Percentiles rank a stretch among this genome's conserved stretches.
Conservation (phyloP, 441 rosid species). For the Pelargonium cotyledonis region DNA sequence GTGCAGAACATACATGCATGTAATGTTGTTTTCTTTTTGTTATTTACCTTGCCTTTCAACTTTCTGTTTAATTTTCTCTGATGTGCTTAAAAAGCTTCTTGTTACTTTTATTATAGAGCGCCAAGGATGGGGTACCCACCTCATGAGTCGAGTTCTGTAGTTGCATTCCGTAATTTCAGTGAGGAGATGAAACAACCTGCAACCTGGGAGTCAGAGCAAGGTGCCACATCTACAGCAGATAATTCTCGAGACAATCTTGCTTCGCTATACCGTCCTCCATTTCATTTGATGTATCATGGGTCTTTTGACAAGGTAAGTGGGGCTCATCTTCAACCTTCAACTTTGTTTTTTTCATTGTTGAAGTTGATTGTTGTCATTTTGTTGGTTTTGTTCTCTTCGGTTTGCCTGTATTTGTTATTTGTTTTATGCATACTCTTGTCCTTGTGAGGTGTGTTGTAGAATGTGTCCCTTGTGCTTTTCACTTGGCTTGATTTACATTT, state of each 20-base stretch:
- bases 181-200: slow-evolving; percentile 88
- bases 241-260: slow-evolving; percentile 78
- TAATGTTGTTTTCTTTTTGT: neutral
- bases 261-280: slow-evolving; percentile 86
- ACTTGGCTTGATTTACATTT: too few species aligned
- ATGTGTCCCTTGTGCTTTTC: neutral
- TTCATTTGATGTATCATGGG: slow-evolving; percentile 71
- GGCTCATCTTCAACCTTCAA: neutral
- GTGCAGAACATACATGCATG: neutral
- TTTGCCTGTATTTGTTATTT: neutral
- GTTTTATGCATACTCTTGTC: neutral
- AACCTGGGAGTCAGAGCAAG: slow-evolving; percentile 83
- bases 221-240: slow-evolving; percentile 57
- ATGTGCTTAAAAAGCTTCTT: neutral
- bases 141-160: slow-evolving; percentile 47
- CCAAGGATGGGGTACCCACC: slow-evolving; percentile 40
- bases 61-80: neutral
- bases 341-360: neutral
- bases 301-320: slow-evolving; percentile 75
- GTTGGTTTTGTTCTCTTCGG: neutral
- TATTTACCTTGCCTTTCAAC: neutral
- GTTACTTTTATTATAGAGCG: slow-evolving; percentile 32
- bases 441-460: neutral
- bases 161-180: slow-evolving; percentile 82
- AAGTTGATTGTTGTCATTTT: neutral